Evolutionary conservation across 2,329 filamentous ascomycete genomes (phyloP).

Genomic region (Ceratocystis papillata): DNA sequence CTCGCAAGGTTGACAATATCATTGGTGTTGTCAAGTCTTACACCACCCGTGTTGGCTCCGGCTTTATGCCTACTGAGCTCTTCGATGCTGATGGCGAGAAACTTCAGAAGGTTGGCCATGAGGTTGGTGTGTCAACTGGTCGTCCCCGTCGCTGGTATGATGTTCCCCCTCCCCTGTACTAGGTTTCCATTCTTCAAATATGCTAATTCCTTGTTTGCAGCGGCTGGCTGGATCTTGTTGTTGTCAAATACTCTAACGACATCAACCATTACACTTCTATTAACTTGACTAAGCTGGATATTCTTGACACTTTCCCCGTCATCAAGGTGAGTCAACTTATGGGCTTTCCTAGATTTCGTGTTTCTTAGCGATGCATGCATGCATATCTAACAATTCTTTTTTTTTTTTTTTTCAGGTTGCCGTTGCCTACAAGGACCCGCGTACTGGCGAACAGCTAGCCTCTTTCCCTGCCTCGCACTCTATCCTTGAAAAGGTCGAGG

Average conservation of each 20-base stretch:
- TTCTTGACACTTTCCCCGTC: slow-evolving; percentile 62
- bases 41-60: slow-evolving; percentile 50
- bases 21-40: slow-evolving; percentile 54
- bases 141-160: slow-evolving; percentile 23
- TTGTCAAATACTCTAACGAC: slow-evolving; percentile 51
- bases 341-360: slow-evolving; percentile 8
- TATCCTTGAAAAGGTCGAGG: slow-evolving; percentile 47
- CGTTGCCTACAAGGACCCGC: slow-evolving; percentile 50
- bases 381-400: neutral
- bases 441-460: slow-evolving; percentile 40
- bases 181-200: neutral
- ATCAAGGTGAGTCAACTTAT: slow-evolving; percentile 41
- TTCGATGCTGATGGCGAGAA: slow-evolving; percentile 32
- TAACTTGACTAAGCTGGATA: slow-evolving; percentile 50
- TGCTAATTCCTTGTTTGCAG: slow-evolving; percentile 29
- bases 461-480: slow-evolving; percentile 56
- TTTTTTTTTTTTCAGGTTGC: slow-evolving; percentile 34
- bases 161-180: neutral
- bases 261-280: slow-evolving; percentile 41
- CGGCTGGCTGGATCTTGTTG: slow-evolving; percentile 52
- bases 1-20: slow-evolving; percentile 45
- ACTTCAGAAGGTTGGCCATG: slow-evolving; percentile 38
- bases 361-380: neutral
- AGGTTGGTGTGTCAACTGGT: slow-evolving; percentile 27
- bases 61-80: slow-evolving; percentile 53